A percentile compares a stretch with the other conserved stretches of the same genome.
Evolutionary conservation across 352 stramenopile genomes (phyloP).

Genomic region (Globisporangium perplexum): DNA sequence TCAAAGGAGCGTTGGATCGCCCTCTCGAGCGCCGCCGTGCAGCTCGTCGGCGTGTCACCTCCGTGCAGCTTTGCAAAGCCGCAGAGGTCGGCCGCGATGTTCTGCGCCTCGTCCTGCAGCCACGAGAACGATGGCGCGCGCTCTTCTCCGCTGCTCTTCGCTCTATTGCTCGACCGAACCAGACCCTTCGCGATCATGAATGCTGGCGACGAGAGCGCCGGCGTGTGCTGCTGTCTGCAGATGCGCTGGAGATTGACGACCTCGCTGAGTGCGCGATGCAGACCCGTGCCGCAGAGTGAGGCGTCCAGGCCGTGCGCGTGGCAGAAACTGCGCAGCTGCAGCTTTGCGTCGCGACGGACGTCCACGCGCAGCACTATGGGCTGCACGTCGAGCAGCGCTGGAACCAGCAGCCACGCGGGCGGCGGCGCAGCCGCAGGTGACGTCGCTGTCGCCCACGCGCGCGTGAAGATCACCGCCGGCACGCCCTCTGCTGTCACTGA

Average conservation of each 20-base stretch:
- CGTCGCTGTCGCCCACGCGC: not conserved
- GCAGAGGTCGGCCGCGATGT: conserved; percentile 44
- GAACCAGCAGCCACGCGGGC: conserved; percentile 23
- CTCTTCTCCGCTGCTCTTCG: not conserved
- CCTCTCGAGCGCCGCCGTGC: conserved; percentile 12
- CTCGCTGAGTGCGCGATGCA: conserved; percentile 20
- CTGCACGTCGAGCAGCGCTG: conserved; percentile 48
- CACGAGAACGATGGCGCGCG: conserved; percentile 14
- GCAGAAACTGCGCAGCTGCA: conserved; percentile 40
- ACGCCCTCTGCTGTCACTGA: not conserved
- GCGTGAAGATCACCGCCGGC: conserved; percentile 10
- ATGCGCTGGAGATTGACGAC: conserved; percentile 23
- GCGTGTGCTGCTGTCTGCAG: conserved; percentile 15
- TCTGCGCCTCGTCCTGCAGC: conserved; percentile 25
- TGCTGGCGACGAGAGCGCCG: conserved; percentile 12
- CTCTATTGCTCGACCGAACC: conserved; percentile 5
- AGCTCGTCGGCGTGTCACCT: not conserved
- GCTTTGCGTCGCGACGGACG: conserved; percentile 12
- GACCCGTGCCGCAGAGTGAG: conserved; percentile 14
- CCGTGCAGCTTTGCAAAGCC: conserved; percentile 15
- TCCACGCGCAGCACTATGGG: conserved; percentile 34
- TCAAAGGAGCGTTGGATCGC: conserved; percentile 26
- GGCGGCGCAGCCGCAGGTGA: not conserved
- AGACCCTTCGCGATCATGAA: conserved; percentile 40
- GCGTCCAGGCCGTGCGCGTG: conserved; percentile 21